A percentile compares a stretch with the other conserved stretches of the same genome.
These are phyloP conservation scores for Fusarium sp. DNA, from an alignment of 2,329 filamentous ascomycete genomes.

Conservation along the genomic window DNA sequence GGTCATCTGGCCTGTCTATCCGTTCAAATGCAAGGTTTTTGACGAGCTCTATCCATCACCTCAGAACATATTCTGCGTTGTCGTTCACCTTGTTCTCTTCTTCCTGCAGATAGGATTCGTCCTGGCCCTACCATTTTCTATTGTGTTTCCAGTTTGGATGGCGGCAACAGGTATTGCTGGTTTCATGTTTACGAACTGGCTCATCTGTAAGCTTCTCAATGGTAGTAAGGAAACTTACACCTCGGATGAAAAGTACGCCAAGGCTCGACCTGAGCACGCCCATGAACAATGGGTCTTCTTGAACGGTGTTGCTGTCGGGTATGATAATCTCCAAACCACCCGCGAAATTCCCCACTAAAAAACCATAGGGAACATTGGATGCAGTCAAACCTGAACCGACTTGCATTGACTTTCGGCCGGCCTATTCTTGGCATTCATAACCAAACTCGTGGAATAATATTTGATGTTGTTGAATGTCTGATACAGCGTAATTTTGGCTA, in stretches of 20 bases:
- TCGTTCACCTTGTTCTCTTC: constrained; percentile 68
- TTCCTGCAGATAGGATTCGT: constrained; percentile 72
- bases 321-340: constrained; percentile 44
- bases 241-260: constrained; percentile 66
- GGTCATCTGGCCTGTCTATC: constrained; percentile 68
- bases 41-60: constrained; percentile 73
- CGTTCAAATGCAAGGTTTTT: constrained; percentile 64
- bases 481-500: constrained; percentile 81
- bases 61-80: constrained; percentile 67
- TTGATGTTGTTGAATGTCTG: constrained; percentile 82
- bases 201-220: constrained; percentile 64
- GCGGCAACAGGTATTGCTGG: constrained; percentile 53
- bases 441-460: constrained; percentile 77
- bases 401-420: constrained; percentile 78
- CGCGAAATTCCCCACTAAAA: constrained; percentile 13
- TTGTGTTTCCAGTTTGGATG: constrained; percentile 63
- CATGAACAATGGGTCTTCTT: constrained; percentile 84
- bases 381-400: constrained; percentile 75
- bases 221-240: constrained; percentile 61
- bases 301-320: constrained; percentile 77
- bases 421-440: constrained; percentile 81
- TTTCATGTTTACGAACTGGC: constrained; percentile 63
- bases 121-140: constrained; percentile 64
- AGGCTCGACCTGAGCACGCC: constrained; percentile 60
- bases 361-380: constrained; percentile 70